Evolutionary conservation across 805 yeast species (phyloP).

Genomic region (Barnettozyma populi): DNA sequence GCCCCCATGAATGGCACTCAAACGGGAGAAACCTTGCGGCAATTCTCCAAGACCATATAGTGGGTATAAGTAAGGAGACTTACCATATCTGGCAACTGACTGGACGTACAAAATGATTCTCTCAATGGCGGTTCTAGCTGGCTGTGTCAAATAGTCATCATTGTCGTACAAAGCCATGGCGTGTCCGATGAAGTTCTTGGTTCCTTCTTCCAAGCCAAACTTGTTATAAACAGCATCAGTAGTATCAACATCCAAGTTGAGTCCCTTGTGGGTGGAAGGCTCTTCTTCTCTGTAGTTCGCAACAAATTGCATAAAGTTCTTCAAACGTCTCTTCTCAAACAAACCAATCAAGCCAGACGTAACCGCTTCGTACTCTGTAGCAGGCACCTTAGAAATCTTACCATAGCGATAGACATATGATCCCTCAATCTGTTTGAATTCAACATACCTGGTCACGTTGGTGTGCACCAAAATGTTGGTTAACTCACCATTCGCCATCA

Average conservation of each 20-base stretch:
- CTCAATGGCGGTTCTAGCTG: slow-evolving; percentile 88
- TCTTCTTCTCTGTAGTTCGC: slow-evolving; percentile 77
- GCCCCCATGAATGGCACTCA: slow-evolving; percentile 96
- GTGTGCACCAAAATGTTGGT: slow-evolving; percentile 94
- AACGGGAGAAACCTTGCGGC: slow-evolving; percentile 98
- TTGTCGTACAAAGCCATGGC: slow-evolving; percentile 97
- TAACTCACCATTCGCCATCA: slow-evolving; percentile 97
- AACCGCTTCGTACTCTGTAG: slow-evolving; percentile 87
- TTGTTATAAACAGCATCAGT: slow-evolving; percentile 88
- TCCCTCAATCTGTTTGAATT: slow-evolving; percentile 95
- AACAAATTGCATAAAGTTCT: slow-evolving; percentile 84
- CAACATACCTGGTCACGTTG: slow-evolving; percentile 91
- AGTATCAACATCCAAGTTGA: slow-evolving; percentile 79
- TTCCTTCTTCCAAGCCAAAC: slow-evolving; percentile 87
- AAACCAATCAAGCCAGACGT: slow-evolving; percentile 91
- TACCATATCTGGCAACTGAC: slow-evolving; percentile 91
- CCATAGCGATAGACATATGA: slow-evolving; percentile 85
- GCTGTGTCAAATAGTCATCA: slow-evolving; percentile 81
- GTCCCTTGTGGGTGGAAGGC: slow-evolving; percentile 73
- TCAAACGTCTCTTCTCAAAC: slow-evolving; percentile 94
- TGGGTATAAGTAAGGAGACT: slow-evolving; percentile 94
- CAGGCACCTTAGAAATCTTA: slow-evolving; percentile 89
- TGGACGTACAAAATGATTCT: slow-evolving; percentile 80
- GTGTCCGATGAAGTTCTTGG: slow-evolving; percentile 95
- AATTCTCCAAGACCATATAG: slow-evolving; percentile 94